Evolutionary conservation across 2,329 filamentous ascomycete species (phyloP), one percentile per base, ranked within the genome.

Genomic region (Trichoderma aggressivum): DNA sequence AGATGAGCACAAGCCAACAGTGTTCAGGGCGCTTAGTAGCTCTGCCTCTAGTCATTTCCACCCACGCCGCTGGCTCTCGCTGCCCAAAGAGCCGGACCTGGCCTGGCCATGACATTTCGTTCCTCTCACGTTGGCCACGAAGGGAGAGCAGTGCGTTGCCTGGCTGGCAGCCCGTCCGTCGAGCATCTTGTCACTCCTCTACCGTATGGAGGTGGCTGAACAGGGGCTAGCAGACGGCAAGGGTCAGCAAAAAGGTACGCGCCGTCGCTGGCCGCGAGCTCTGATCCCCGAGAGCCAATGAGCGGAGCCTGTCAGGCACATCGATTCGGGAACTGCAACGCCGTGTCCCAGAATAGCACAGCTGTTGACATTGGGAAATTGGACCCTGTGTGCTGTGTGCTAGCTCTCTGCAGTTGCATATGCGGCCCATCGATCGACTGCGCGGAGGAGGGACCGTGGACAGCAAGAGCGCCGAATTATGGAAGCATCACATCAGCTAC

Each of bases 1-100:
- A 67, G 70, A 24, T 61, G 58, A 53, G 50, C 39, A 53, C 36
- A 30, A 55, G 39, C 69, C 69, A 71, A 66, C 69, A 43, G 18
- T 28, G 5, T 67, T 65, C 70, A 71, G 63, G 70, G 70, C 70
- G 70, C 70, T 71, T 71, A 71, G 36, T 63, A 71, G 70, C 70
- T 55, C 50, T 21, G 11, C 3, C 47, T 53, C 21, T 47, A 39
- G 21, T 26, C 34, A 56, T 16, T 26, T 50, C 10, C 56, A 71
- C 32, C 28, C 55, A 62, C 62, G 30, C 34, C 7, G 39, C 70
- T 58, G 36, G 26, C 21, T 26, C n/a, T 65, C 30, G 63, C 36
- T 62, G 70, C 62, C 63, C 70, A 53, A 68, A 63, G 16, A 30
- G 70, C 70, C 39, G 70, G 70, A 55, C 55, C 62, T 21, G 16